Percentiles rank a stretch among this genome's conserved stretches.
phyloP scores from a whole-genome alignment of 2,329 filamentous ascomycete species.

The Ceratocystis destructans region DNA sequence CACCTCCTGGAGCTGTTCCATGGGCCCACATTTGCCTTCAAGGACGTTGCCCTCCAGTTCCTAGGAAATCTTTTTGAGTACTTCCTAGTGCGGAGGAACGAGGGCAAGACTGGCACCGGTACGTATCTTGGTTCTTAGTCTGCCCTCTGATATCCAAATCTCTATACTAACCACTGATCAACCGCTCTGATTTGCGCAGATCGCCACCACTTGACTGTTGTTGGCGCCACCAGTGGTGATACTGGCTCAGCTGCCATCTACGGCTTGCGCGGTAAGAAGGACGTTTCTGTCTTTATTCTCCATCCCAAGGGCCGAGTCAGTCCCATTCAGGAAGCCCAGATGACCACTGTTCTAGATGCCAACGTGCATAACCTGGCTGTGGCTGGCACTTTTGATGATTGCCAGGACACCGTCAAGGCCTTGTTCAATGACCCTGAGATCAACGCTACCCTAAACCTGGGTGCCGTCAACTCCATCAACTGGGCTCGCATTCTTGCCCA shows the following conservation, averaged over 20 bases:
- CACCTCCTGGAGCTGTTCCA: conserved; percentile 92
- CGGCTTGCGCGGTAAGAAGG: conserved; percentile 85
- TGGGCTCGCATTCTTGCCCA: conserved; percentile 90
- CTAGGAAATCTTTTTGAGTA: conserved; percentile 94
- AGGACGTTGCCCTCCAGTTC: conserved; percentile 77
- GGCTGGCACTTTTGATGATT: conserved; percentile 87
- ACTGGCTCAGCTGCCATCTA: conserved; percentile 95
- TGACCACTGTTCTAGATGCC: conserved; percentile 81
- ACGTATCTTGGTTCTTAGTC: conserved; percentile 21
- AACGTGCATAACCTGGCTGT: conserved; percentile 92
- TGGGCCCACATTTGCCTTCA: conserved; percentile 89
- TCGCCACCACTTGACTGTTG: conserved; percentile 68
- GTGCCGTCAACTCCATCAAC: conserved; percentile 94
- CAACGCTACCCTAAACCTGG: conserved; percentile 71
- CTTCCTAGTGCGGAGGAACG: conserved; percentile 61
- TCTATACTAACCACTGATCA: conserved; percentile 21
- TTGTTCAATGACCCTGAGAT: conserved; percentile 76
- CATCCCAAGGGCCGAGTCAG: conserved; percentile 83
- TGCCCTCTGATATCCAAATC: background rate
- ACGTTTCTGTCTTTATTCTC: conserved; percentile 91
- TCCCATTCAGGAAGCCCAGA: conserved; percentile 88
- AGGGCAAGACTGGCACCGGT: conserved; percentile 48
- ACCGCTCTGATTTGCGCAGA: conserved; percentile 29
- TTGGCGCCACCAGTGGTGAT: conserved; percentile 76
- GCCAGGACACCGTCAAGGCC: conserved; percentile 91